Conservation (phyloP, 164 flowering plant genomes). For the Tetrastigma voinierianum region DNA sequence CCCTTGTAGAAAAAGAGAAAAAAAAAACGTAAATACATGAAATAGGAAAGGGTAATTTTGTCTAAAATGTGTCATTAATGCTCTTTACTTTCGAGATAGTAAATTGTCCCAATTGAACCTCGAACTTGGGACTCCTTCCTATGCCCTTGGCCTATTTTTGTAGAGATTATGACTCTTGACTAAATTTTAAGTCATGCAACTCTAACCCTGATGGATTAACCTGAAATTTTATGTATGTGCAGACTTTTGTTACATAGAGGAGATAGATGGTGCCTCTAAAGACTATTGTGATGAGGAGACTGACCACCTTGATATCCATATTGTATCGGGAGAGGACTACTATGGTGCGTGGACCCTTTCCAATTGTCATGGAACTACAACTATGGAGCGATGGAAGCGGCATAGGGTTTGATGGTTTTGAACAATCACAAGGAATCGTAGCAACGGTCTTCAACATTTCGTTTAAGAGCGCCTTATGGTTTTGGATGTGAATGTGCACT, state of each 20-base stretch:
- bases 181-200: too few species aligned
- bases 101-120: too few species aligned
- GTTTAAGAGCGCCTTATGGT: constrained; percentile 21
- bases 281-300: constrained; percentile 17
- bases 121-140: too few species aligned
- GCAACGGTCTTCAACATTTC: constrained; percentile 5
- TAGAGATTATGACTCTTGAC: too few species aligned
- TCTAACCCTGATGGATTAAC: too few species aligned
- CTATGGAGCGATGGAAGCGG: constrained; percentile 19
- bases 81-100: too few species aligned
- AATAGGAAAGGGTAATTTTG: too few species aligned
- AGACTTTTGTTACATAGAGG: constrained; percentile 14
- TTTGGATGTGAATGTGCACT: constrained; percentile 18
- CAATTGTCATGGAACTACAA: constrained; percentile 25
- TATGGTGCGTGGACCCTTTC: constrained; percentile 5
- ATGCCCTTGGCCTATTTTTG: too few species aligned
- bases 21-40: too few species aligned
- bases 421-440: constrained; percentile 14
- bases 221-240: too few species aligned
- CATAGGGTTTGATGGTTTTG: constrained; percentile 17
- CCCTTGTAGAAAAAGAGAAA: too few species aligned
- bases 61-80: too few species aligned
- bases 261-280: constrained; percentile 8
- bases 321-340: constrained; percentile 6
- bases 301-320: constrained; percentile 10